Evolutionary conservation across 2,329 filamentous ascomycete genomes (phyloP).

Genomic region (Dactylellina parvicollis): DNA sequence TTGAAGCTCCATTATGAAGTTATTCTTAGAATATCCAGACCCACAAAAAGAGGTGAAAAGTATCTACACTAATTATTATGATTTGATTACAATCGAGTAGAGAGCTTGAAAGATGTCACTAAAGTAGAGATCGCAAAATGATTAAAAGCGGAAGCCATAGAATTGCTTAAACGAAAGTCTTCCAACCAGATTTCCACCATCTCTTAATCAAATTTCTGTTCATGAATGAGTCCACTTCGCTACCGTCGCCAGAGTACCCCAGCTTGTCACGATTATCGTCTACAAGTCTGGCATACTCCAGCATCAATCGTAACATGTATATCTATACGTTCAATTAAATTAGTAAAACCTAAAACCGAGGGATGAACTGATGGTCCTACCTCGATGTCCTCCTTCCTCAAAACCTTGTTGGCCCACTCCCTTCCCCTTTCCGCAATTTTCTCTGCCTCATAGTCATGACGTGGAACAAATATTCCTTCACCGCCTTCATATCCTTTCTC

Average conservation of each 20-base stretch:
- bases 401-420: constrained; percentile 74
- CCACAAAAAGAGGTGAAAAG: too few species aligned
- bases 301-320: constrained; percentile 72
- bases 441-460: constrained; percentile 70
- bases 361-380: too few species aligned
- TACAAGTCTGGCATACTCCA: constrained; percentile 69
- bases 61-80: too few species aligned
- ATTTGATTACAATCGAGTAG: too few species aligned
- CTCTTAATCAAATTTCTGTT: background rate
- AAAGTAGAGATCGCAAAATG: too few species aligned
- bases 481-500: constrained; percentile 10
- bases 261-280: constrained; percentile 62
- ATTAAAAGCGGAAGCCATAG: too few species aligned
- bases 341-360: too few species aligned
- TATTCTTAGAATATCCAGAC: too few species aligned
- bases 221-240: constrained; percentile 42
- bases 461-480: constrained; percentile 59
- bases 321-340: too few species aligned
- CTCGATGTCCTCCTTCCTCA: constrained; percentile 68
- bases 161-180: too few species aligned
- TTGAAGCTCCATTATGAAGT: too few species aligned
- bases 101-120: too few species aligned
- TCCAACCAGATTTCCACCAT: background rate
- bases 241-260: constrained; percentile 59
- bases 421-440: constrained; percentile 74